A percentile compares a stretch with the other conserved stretches of the same genome.
Evolutionary conservation across 176 grass and related monocot species (phyloP).

Genomic region (Tuctoria greenei): DNA sequence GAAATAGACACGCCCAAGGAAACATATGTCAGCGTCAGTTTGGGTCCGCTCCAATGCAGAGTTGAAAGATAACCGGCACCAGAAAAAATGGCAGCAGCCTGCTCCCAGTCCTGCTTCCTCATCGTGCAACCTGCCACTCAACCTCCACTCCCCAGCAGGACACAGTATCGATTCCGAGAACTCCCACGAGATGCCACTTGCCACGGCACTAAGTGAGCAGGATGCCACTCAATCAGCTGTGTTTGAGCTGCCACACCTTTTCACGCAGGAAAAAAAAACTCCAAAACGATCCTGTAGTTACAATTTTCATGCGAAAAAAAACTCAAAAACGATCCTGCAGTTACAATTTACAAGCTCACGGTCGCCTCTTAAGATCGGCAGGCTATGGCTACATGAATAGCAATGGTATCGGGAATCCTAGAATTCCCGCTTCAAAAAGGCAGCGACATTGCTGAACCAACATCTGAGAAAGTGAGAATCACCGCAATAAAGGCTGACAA

Average conservation of each 20-base stretch:
- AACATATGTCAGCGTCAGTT: not conserved
- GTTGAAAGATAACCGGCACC: too few species aligned
- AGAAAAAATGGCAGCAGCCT: too few species aligned
- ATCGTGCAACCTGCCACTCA: not conserved
- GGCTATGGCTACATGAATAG: not conserved
- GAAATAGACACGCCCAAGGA: not conserved
- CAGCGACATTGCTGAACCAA: slow-evolving; percentile 8
- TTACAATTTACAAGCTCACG: slow-evolving; percentile 25
- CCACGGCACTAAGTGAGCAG: not conserved
- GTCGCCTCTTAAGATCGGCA: slow-evolving; percentile 20
- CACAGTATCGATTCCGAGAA: not conserved
- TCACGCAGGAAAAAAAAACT: not conserved
- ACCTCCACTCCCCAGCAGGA: not conserved
- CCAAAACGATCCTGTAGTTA: not conserved
- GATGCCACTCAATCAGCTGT: not conserved
- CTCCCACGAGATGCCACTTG: not conserved
- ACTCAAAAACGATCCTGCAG: not conserved
- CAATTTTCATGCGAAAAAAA: slow-evolving; percentile 25
- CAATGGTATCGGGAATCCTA: not conserved
- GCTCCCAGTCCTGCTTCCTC: not conserved
- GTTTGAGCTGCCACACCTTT: not conserved
- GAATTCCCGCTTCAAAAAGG: not conserved
- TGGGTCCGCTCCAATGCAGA: not conserved
- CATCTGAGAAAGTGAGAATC: slow-evolving; percentile 32
- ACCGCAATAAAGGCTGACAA: slow-evolving; percentile 6